Percentiles rank a stretch among this genome's conserved stretches.
These are phyloP conservation scores for Trichoderma sp. DNA, from an alignment of 2,329 filamentous ascomycete genomes.

Conservation along the genomic window DNA sequence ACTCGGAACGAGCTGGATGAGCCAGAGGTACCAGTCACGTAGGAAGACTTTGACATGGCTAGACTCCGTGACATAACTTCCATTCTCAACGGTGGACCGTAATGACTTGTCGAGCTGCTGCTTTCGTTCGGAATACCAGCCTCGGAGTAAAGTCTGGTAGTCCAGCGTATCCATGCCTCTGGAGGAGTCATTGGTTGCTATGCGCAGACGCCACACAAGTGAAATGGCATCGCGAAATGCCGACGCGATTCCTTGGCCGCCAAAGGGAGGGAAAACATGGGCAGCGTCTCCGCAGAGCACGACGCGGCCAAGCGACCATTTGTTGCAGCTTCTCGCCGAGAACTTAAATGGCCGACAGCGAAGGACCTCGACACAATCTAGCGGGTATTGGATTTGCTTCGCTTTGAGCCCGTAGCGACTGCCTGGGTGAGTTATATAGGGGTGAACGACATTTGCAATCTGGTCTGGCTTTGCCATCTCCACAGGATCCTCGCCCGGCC, in stretches of 20 bases:
- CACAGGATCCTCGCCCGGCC: conserved; percentile 4
- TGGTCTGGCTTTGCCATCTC: conserved; percentile 26
- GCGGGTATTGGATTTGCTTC: conserved; percentile 4
- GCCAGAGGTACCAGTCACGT: conserved; percentile 23
- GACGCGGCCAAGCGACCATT: conserved; percentile 41
- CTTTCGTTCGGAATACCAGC: conserved; percentile 23
- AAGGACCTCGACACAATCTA: conserved; percentile 45
- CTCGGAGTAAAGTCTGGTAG: conserved; percentile 7
- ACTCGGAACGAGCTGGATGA: conserved; percentile 22
- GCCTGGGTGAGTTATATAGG: conserved; percentile 28
- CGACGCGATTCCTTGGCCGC: conserved; percentile 36
- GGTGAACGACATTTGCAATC: conserved; percentile 22
- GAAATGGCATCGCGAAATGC: conserved; percentile 35
- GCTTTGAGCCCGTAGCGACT: conserved; percentile 19
- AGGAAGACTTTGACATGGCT: conserved; percentile 20
- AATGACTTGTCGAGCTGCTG: conserved; percentile 24
- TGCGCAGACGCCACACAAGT: conserved; percentile 33
- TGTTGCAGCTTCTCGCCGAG: conserved; percentile 44
- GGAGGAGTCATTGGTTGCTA: background rate
- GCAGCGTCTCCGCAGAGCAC: conserved; percentile 49
- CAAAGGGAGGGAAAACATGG: conserved; percentile 49
- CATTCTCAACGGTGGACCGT: conserved; percentile 20
- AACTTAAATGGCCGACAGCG: conserved; percentile 44
- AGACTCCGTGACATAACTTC: conserved; percentile 11
- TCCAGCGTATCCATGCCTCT: background rate